Evolutionary conservation across 108 stramenopile species (phyloP).

Genomic region (Skeletonema potamos): DNA sequence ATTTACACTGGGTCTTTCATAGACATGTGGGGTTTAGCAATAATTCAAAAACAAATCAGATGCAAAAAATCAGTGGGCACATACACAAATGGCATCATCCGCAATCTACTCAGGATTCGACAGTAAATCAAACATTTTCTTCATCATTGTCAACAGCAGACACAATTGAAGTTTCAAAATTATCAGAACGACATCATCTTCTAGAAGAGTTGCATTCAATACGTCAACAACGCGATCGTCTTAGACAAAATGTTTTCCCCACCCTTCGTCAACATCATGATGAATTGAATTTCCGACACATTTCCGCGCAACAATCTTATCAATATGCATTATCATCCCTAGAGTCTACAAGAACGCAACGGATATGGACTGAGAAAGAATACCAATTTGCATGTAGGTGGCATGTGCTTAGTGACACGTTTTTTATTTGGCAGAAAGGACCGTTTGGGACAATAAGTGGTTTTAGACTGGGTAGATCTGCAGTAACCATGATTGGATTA

Average conservation of each 20-base stretch:
- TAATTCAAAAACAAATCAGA: not conserved
- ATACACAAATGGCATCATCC: not conserved
- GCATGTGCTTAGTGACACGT: conserved; percentile 76
- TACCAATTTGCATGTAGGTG: conserved; percentile 37
- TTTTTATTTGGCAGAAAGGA: conserved; percentile 80
- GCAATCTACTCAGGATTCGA: not conserved
- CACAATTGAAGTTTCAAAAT: not conserved
- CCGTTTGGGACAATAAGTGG: conserved; percentile 87
- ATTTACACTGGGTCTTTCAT: conserved; percentile 33
- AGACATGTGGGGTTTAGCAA: conserved; percentile 26
- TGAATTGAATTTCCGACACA: conserved; percentile 34
- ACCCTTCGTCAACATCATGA: not conserved
- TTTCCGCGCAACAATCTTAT: conserved; percentile 17
- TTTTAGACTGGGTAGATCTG: conserved; percentile 59
- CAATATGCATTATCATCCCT: conserved; percentile 4
- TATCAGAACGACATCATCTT: conserved; percentile 17
- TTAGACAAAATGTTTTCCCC: conserved; percentile 9
- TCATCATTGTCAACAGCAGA: not conserved
- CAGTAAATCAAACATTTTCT: not conserved
- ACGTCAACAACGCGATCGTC: conserved; percentile 26
- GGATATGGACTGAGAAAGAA: conserved; percentile 27
- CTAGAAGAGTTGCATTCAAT: conserved; percentile 24
- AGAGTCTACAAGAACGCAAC: conserved; percentile 13
- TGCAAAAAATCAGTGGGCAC: not conserved
- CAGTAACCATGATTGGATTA: conserved; percentile 18